A percentile compares a stretch with the other conserved stretches of the same genome.
These are phyloP conservation scores for Malassezia pachydermatis DNA, from an alignment of 1,284 basidiomycete species.

Conservation along the genomic window DNA sequence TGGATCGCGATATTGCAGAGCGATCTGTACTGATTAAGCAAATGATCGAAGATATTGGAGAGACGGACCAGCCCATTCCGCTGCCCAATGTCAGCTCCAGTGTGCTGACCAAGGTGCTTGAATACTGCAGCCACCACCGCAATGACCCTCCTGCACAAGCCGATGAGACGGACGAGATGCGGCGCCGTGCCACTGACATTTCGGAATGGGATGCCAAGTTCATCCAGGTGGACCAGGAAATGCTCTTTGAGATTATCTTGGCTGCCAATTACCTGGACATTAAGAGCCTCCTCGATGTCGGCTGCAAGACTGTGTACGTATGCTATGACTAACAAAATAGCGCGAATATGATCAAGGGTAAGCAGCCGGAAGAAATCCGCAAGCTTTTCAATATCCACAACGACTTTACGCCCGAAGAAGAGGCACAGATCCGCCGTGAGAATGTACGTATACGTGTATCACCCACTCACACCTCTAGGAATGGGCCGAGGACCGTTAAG, in stretches of 20 bases:
- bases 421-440: conserved; percentile 99
- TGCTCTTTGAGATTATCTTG: conserved; percentile 97
- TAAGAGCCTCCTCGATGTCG: conserved; percentile 94
- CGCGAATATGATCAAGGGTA: conserved; percentile 99
- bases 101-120: conserved; percentile 95
- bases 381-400: conserved; percentile 70
- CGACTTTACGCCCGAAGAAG: conserved; percentile 97
- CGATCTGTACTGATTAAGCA: conserved; percentile 95
- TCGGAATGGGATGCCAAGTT: conserved; percentile 99
- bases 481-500: conserved; percentile 46
- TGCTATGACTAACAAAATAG: conserved; percentile 12
- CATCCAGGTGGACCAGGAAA: conserved; percentile 82
- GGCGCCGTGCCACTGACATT: conserved; percentile 93
- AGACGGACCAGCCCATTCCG: conserved; percentile 67
- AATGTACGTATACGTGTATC: conserved; percentile 58
- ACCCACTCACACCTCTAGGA: conserved; percentile 22
- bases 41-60: conserved; percentile 69
- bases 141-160: conserved; percentile 84
- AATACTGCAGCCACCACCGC: conserved; percentile 98
- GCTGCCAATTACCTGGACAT: conserved; percentile 99
- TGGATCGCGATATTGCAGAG: conserved; percentile 88
- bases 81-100: conserved; percentile 91
- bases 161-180: conserved; percentile 69
- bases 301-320: conserved; percentile 82
- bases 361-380: conserved; percentile 89